Base-by-base conservation (phyloP, 192 early-diverging fungal species). In the Gonapodya sp. region DNA sequence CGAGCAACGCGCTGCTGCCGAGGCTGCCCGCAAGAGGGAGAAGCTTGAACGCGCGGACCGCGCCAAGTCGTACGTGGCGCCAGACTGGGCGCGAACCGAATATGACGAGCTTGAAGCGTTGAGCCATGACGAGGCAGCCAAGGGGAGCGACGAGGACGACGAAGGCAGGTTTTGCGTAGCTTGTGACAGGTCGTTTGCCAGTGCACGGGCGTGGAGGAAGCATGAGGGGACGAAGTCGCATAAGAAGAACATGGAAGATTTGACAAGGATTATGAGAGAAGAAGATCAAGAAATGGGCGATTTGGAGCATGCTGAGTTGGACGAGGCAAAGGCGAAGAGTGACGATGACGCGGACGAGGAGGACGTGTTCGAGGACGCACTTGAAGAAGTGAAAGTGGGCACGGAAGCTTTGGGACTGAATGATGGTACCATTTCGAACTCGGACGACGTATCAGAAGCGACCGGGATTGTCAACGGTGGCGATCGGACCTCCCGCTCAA, bases 191-290 rank as follows among this genome's bases (percentile, higher is more conserved):
- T 84, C 80, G 35, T 99, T 98, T 85, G 75, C 75, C 2, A 77
- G 34, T 34, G 75, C 30, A 16, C 30, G 30, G 8, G 18, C 75
- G 30, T 77, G 89, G 87, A 86, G 86, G 35, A 97, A 94, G 81
- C 97, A 99, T 82, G 93, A 95, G 80, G 82, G 89, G 81, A 95
- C 94, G 72, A 95, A 94, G 83, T 94, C 94, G 81, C 97, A 99
- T 83, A 82, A 91, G 8, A 91, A 94, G 83, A 92, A 89, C 35
- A 94, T 94, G 1, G 89, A 93, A 75, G 85, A 88, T n/a, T 85
- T 97, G 18, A 86, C 92, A 35, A 84, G 91, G 64, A 88, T 96
- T 82, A 93, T 98, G 90, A 46, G 91, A 78, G 89, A 87, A 24
- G 93, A 94, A 33, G 93, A 94, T 74, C 86, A 84, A 1, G 79